phyloP scores from a whole-genome alignment of 2,329 filamentous ascomycete genomes.

The Ascochyta lentis region DNA sequence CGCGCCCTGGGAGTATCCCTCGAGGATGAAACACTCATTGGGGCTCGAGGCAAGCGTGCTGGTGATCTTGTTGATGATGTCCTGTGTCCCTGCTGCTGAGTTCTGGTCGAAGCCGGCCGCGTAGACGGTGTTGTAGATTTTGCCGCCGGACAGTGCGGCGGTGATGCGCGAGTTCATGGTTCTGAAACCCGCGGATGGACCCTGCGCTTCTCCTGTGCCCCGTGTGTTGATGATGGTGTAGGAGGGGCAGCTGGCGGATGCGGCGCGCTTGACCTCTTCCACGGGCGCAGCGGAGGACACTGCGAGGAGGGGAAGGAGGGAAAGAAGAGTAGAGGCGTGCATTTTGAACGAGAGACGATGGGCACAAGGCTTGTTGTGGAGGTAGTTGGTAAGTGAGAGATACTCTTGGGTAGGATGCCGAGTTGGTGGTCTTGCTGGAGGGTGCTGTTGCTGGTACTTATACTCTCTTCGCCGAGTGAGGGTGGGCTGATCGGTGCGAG shows the following conservation, averaged over 20 bases:
- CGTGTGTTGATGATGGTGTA: conserved; percentile 37
- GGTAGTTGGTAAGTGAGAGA: not conserved
- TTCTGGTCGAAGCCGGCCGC: conserved; percentile 37
- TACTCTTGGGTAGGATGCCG: not conserved
- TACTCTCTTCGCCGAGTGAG: not conserved
- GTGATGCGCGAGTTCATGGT: conserved; percentile 44
- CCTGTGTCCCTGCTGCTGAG: conserved; percentile 33
- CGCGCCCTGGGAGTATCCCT: conserved; percentile 50
- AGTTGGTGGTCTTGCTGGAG: not conserved
- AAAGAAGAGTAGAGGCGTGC: conserved; percentile 18
- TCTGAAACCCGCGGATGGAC: conserved; percentile 33
- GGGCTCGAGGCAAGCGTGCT: conserved; percentile 31
- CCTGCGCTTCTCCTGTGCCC: conserved; percentile 28
- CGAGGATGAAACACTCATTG: conserved; percentile 46
- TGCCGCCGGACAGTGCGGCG: conserved; percentile 39
- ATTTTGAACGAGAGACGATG: conserved; percentile 11
- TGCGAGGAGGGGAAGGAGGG: conserved; percentile 17
- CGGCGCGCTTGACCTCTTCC: conserved; percentile 17
- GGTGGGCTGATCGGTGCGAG: not conserved
- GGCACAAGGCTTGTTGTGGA: not conserved
- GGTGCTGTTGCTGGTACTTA: not conserved
- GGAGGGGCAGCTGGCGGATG: conserved; percentile 20
- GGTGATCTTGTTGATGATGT: conserved; percentile 45
- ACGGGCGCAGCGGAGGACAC: conserved; percentile 20
- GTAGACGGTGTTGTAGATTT: conserved; percentile 47